These are phyloP conservation scores for Suillus bovinus DNA, from an alignment of 768 basidiomycete species.

Conservation along the genomic window DNA sequence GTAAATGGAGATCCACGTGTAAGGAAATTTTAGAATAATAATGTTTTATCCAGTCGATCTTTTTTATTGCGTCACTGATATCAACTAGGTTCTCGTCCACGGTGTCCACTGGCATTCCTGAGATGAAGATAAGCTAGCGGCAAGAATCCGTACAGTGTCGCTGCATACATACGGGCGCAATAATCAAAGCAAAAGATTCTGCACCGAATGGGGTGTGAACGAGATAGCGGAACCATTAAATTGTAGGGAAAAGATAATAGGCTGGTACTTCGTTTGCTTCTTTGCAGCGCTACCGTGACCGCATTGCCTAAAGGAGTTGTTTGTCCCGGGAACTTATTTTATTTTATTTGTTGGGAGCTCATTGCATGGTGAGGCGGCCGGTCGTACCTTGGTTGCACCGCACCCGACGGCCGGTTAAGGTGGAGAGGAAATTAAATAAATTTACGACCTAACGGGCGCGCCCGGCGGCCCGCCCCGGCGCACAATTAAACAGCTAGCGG, in stretches of 20 bases:
- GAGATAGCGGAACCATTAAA: constrained; percentile 6
- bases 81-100: background rate
- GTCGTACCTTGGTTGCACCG: constrained; percentile 1
- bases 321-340: background rate
- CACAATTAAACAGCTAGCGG: background rate
- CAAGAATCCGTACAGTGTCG: background rate
- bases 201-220: constrained; percentile 5
- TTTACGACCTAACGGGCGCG: background rate
- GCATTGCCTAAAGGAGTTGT: background rate
- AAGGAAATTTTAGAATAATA: constrained; percentile 7
- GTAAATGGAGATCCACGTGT: background rate
- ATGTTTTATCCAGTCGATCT: constrained; percentile 1
- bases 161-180: background rate
- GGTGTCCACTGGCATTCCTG: constrained; percentile 1
- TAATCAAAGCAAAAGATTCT: background rate
- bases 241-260: constrained; percentile 2
- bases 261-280: constrained; percentile 1
- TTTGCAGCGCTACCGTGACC: background rate
- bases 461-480: background rate
- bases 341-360: constrained; percentile 6
- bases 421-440: constrained; percentile 10
- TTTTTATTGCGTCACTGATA: background rate
- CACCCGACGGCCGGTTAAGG: background rate
- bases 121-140: constrained; percentile 3
- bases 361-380: constrained; percentile 3